phyloP scores from a whole-genome alignment of 106 monocot species.

The Dendrobium catenatum region DNA sequence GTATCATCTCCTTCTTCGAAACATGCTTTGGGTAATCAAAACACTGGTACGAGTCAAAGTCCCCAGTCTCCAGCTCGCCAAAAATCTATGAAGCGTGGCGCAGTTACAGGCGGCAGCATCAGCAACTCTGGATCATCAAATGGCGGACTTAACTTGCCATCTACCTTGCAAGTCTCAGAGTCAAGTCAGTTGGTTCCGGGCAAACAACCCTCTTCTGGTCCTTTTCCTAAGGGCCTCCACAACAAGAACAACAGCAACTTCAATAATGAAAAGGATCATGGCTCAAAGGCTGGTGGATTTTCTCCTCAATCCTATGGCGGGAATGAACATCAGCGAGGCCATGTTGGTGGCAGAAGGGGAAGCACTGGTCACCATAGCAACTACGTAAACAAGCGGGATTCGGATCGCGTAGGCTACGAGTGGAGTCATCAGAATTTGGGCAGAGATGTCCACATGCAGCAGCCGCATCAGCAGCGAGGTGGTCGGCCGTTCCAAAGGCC shows the following conservation, averaged over 20 bases:
- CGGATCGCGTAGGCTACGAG: constrained; percentile 38
- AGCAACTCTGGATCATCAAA: constrained; percentile 10
- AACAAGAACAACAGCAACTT: constrained; percentile 8
- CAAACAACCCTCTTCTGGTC: constrained; percentile 1
- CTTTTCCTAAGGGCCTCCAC: constrained; percentile 14
- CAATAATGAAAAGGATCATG: constrained; percentile 24
- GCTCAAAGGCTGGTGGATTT: constrained; percentile 25
- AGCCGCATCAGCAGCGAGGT: constrained; percentile 16
- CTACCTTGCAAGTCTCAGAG: constrained; percentile 2
- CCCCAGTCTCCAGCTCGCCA: constrained; percentile 16
- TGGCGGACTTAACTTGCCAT: constrained; percentile 13
- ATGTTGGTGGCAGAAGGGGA: constrained; percentile 30
- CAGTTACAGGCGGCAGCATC: neutral
- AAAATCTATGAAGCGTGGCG: constrained; percentile 35
- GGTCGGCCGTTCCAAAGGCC: constrained; percentile 14
- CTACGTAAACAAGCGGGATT: constrained; percentile 27
- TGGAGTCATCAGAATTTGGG: constrained; percentile 20
- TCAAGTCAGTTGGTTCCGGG: neutral
- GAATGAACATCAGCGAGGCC: constrained; percentile 31
- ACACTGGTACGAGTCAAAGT: constrained; percentile 20
- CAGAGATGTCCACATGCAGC: constrained; percentile 20
- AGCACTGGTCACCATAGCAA: constrained; percentile 21
- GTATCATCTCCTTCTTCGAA: constrained; percentile 3
- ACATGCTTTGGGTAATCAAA: constrained; percentile 15
- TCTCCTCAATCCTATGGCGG: constrained; percentile 21